A percentile compares a stretch with the other conserved stretches of the same genome.
Conservation (phyloP, 192 early-diverging fungal species). For the Neocallimastix lanati region DNA sequence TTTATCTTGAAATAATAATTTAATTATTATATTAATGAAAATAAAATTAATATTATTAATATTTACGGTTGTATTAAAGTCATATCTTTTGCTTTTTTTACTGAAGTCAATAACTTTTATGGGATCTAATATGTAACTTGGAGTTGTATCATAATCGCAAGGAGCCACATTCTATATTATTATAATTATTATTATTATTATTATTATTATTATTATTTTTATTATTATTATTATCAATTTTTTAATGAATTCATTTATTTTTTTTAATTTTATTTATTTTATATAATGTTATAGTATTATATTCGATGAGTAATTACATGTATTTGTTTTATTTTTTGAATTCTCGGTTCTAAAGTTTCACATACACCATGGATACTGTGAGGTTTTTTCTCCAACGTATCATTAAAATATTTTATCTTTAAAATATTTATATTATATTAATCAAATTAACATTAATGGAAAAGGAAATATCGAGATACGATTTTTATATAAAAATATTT, state of each 20-base stretch:
- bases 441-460: too few relatives aligned
- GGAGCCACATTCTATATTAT: neutral
- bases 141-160: neutral
- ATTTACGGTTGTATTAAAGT: neutral
- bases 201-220: too few relatives aligned
- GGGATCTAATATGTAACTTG: neutral
- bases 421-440: neutral
- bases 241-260: too few relatives aligned
- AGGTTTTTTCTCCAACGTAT: neutral
- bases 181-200: too few relatives aligned
- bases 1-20: too few relatives aligned
- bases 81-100: neutral
- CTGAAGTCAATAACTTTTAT: neutral
- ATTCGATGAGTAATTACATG: neutral
- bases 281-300: too few relatives aligned
- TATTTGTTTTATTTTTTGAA: neutral
- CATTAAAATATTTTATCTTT: neutral
- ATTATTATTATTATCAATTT: too few relatives aligned
- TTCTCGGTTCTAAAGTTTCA: neutral
- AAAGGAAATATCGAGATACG: neutral
- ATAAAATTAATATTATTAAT: too few relatives aligned
- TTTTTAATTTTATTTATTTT: too few relatives aligned
- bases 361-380: neutral
- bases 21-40: too few relatives aligned
- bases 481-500: neutral